Evolutionary conservation across 2,329 filamentous ascomycete genomes (phyloP).

Genomic region (Mycosphaerella sp.): DNA sequence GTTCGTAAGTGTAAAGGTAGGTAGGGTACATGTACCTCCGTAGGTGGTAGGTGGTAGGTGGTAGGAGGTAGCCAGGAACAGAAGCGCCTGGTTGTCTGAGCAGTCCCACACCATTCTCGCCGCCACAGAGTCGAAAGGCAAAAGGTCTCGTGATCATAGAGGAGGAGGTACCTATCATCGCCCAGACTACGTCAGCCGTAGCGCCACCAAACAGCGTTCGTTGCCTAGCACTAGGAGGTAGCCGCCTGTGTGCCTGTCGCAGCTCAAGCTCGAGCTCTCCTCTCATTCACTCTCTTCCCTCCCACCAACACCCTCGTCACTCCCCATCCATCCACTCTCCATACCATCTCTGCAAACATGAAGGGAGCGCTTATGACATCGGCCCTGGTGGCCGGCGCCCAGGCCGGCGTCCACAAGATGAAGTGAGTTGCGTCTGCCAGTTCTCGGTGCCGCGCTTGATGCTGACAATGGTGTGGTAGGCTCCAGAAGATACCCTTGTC

Average conservation of each 20-base stretch:
- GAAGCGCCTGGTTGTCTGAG: no score
- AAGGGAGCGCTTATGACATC: constrained; percentile 77
- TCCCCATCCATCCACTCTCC: constrained; percentile 8
- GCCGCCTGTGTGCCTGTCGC: not conserved
- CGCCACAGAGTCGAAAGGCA: not conserved
- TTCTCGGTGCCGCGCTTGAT: not conserved
- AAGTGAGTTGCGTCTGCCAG: constrained; percentile 16
- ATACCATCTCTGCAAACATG: constrained; percentile 49
- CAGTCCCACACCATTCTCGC: no score
- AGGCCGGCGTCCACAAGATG: constrained; percentile 74
- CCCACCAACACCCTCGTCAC: constrained; percentile 8
- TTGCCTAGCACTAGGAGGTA: not conserved
- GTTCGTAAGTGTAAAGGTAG: no score
- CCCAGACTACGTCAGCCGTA: not conserved
- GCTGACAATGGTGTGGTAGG: constrained; percentile 36
- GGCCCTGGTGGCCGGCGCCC: constrained; percentile 65
- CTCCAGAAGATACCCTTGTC: constrained; percentile 81
- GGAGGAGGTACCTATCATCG: not conserved
- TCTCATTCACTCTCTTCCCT: constrained; percentile 1
- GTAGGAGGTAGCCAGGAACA: no score
- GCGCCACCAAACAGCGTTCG: not conserved
- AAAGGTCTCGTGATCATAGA: not conserved
- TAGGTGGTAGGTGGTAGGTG: no score
- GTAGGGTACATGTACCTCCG: no score
- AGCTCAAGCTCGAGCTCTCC: not conserved